Evolutionary conservation across 2,329 filamentous ascomycete species (phyloP), one percentile per base, ranked within the genome.

Genomic region (Metarhizium brunneum): DNA sequence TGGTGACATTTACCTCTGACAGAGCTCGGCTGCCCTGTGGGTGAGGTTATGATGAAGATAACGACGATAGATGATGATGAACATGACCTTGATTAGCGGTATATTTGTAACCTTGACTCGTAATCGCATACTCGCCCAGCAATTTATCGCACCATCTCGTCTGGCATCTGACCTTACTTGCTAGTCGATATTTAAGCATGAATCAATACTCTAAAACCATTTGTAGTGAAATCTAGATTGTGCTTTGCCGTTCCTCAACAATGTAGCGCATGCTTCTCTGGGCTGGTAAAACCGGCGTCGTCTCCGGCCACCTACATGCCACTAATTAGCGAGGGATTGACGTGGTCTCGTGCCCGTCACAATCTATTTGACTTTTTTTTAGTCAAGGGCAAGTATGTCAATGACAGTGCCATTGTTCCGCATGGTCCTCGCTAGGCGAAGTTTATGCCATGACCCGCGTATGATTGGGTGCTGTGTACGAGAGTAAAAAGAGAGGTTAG

Each of bases 1-100:
- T n/a, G 92, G 92, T 8, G 94, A 99, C 75, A 95, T 99, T 61
- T 94, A 90, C 78, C 78, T 99, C 47, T 79, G 58, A 65, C 45
- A 25, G 25, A 25, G 5, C n/a, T 20, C 35, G 25, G 47, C 25
- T 14, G 36, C 30, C 7, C n/a, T 18, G n/a, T 40, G 30, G 40
- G 38, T 3, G 29, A n/a, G 35, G 38, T 49, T 47, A 57, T 43
- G 47, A 53, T 35, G 51, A 53, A 16, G 47, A 49, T 54, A 40
- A 57, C 36, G 45, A 56, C 11, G 51, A 54, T 25, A 16, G 30
- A 55, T 38, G 29, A 50, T 36, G 29, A 38, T 48, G 53, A 54
- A 7, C 10, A 47, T 42, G n/a, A 43, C 38, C 38, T 5, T 16
- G 38, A 14, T 40, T 40, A 14, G 14, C 4, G 14, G 5, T 14